Base-by-base conservation (phyloP, 2,329 filamentous ascomycete genomes). In the Fusarium sp. region DNA sequence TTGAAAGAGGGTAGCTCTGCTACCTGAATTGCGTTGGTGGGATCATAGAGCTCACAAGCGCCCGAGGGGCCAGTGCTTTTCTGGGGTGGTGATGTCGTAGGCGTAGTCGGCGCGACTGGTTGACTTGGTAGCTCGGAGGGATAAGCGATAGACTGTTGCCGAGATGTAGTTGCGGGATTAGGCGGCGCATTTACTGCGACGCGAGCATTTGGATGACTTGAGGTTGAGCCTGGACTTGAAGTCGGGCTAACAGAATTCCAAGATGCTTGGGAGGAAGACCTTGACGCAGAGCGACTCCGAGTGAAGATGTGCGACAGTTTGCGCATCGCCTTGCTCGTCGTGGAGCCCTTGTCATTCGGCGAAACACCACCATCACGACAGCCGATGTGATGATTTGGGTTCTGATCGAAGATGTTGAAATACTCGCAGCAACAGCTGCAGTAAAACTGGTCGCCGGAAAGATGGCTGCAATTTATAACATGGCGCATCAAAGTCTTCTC, bases 401-500 rank as follows among this genome's bases (percentile, higher is more conserved):
- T 31, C 3, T 31, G 31, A 15, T 59, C 26, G 4, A 31, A n/a
- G 8, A 60, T 42, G 14, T 22, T 24, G 11, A 44, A 15, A 17
- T 36, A 26, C 6, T 28, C n/a, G 11, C 17, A 15, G n/a, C 57
- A 60, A 19, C 57, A 47, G 28, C 47, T 60, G 42, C 57, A 60
- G 3, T 36, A 60, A 6, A 55, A 44, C 4, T 11, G 5, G n/a
- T 60, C 26, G 10, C 42, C 43, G 5, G 50, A 36, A 6, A 43
- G 47, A 14, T 55, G 43, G 44, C 7, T 6, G 6, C 57, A 60
- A 2, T 13, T 28, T 10, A 8, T 28, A 21, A 49, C 43, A 7
- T 60, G 57, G 2, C 15, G 57, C 34, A 60, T 55, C 50, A 55
- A n/a, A 24, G 26, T 8, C 17, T n/a, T 17, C 13, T n/a, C 13